phyloP scores from a whole-genome alignment of 257 asterid species.

The Solanum corneliomulleri region DNA sequence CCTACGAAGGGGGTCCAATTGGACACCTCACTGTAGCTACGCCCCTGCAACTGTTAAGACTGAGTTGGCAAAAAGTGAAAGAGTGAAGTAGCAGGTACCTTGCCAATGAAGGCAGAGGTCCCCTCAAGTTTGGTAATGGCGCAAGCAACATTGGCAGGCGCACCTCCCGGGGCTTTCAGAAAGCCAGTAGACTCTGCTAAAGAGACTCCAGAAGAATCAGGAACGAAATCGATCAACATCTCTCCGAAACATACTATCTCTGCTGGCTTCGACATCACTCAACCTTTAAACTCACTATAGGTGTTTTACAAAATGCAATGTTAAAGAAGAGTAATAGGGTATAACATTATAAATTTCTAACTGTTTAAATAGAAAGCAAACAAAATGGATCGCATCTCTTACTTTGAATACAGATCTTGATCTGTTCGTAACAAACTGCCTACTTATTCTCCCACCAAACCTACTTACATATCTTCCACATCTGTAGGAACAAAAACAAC shows the following conservation, averaged over 20 bases:
- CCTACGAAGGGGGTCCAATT: too few species aligned
- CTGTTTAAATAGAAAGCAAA: neutral
- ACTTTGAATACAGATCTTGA: neutral
- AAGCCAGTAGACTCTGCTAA: constrained; percentile 27
- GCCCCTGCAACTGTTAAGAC: neutral
- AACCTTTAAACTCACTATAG: neutral
- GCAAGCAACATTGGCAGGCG: constrained; percentile 39
- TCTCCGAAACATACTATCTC: constrained; percentile 26
- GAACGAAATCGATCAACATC: constrained; percentile 32
- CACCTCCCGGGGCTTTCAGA: constrained; percentile 37
- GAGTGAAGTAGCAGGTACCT: neutral
- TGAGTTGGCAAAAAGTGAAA: neutral
- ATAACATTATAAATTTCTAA: neutral
- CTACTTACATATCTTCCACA: neutral
- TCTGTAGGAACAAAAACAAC: neutral
- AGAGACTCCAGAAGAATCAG: constrained; percentile 25
- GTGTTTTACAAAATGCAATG: neutral
- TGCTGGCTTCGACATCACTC: neutral
- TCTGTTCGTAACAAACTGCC: neutral
- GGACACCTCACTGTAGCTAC: too few species aligned
- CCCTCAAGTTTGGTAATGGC: constrained; percentile 29
- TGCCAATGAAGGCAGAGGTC: constrained; percentile 27
- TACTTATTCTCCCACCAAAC: neutral
- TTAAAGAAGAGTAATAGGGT: neutral
- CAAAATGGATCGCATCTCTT: neutral